Evolutionary conservation across 345 rosid species (phyloP).

Genomic region (Pistacia atlantica): DNA sequence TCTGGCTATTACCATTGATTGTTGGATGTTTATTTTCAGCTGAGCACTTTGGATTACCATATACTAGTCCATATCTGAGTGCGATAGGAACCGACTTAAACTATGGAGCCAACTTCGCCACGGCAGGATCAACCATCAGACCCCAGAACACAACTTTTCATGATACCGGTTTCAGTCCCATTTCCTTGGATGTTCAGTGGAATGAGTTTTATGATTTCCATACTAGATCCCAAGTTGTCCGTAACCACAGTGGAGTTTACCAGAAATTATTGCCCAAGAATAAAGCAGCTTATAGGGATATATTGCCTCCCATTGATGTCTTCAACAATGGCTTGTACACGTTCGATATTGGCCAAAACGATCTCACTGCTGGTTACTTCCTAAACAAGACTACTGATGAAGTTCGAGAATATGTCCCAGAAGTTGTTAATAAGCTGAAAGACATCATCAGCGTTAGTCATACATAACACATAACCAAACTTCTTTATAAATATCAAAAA

Average conservation of each 20-base stretch:
- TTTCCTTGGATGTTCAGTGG: conserved; percentile 72
- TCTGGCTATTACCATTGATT: too few species aligned
- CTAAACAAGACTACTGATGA: conserved; percentile 43
- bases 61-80: conserved; percentile 75
- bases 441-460: conserved; percentile 37
- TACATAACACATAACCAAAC: background rate
- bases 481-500: too few species aligned
- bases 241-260: conserved; percentile 50
- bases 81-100: conserved; percentile 77
- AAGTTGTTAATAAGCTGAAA: conserved; percentile 46
- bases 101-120: conserved; percentile 91
- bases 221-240: conserved; percentile 57
- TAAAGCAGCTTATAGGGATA: conserved; percentile 35
- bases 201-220: conserved; percentile 57
- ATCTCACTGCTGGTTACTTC: conserved; percentile 62
- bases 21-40: conserved; percentile 39
- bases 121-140: conserved; percentile 86
- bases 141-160: conserved; percentile 69
- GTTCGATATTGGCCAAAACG: conserved; percentile 79
- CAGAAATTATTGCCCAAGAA: conserved; percentile 42
- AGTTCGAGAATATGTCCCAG: conserved; percentile 51
- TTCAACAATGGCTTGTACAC: conserved; percentile 61
- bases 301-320: conserved; percentile 46
- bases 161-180: conserved; percentile 83
- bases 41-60: conserved; percentile 55